Evolutionary conservation across 306 rosid species (phyloP).

Genomic region (Quercus berberidifolia): DNA sequence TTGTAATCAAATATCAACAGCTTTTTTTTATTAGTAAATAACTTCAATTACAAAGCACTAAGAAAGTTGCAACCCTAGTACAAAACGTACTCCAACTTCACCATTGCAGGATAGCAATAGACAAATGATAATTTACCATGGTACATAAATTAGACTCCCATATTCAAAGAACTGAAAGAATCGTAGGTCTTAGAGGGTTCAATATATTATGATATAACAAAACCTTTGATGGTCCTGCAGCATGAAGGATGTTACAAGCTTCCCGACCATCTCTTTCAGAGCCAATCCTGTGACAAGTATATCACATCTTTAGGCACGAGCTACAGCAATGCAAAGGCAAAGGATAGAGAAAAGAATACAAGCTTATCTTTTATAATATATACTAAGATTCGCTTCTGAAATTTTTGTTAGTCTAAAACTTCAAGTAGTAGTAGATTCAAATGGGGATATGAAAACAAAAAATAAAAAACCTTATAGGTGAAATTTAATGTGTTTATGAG

Average conservation of each 20-base stretch:
- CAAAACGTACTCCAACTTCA: not conserved
- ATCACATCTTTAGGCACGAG: constrained; percentile 6
- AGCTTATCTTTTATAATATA: not conserved
- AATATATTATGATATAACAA: constrained; percentile 7
- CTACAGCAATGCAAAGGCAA: not conserved
- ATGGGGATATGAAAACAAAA: not conserved
- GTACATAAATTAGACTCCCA: not conserved
- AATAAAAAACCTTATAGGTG: not conserved
- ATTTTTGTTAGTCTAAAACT: not conserved
- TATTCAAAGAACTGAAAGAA: not conserved
- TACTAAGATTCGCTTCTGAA: not conserved
- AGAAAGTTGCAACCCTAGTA: not conserved
- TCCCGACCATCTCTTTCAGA: constrained; percentile 74
- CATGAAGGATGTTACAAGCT: constrained; percentile 81
- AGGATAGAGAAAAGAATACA: not conserved
- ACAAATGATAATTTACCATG: not conserved
- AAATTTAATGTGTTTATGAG: not conserved
- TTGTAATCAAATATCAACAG: not conserved
- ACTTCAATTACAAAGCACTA: not conserved
- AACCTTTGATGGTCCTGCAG: constrained; percentile 81
- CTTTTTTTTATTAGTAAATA: not conserved
- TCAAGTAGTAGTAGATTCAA: not conserved
- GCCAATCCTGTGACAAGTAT: constrained; percentile 51
- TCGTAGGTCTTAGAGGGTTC: constrained; percentile 1
- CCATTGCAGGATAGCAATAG: not conserved